Percentiles rank a stretch among this genome's conserved stretches.
Evolutionary conservation across 306 rosid genomes (phyloP).

Genomic region (Trichosanthes cucumerina): DNA sequence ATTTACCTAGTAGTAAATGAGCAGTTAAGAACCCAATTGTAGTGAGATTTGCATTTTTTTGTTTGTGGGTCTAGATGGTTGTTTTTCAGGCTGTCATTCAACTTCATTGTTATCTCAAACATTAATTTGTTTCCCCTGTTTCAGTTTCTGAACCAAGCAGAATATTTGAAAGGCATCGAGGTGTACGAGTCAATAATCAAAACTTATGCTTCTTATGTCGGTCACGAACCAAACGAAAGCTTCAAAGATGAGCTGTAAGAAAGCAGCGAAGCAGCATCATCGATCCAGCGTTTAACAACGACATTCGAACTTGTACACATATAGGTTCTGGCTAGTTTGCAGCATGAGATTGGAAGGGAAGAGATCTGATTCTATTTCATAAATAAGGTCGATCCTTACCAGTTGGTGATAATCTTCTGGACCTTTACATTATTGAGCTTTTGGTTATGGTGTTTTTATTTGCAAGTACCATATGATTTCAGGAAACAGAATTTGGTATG

Average conservation of each 20-base stretch:
- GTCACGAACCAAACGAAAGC: constrained; percentile 15
- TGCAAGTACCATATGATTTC: background rate
- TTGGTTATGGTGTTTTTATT: background rate
- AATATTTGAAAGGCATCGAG: constrained; percentile 71
- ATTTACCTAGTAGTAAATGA: background rate
- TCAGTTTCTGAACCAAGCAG: constrained; percentile 77
- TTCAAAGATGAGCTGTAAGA: constrained; percentile 65
- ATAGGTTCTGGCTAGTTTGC: background rate
- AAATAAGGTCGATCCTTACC: background rate
- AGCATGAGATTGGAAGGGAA: background rate
- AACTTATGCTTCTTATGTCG: constrained; percentile 51
- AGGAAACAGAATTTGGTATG: background rate
- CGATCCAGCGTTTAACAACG: background rate
- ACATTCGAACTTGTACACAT: background rate
- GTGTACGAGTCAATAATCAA: constrained; percentile 57
- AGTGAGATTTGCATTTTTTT: background rate
- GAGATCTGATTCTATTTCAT: background rate
- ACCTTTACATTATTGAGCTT: background rate
- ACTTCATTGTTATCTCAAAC: background rate
- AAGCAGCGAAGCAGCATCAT: background rate
- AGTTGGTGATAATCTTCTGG: background rate
- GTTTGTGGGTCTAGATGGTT: background rate
- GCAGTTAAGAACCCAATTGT: no score
- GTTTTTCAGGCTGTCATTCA: background rate
- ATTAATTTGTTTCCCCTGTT: background rate